Conservation (phyloP, 1,284 basidiomycete genomes). For the Sphaerobolus stellatus region DNA sequence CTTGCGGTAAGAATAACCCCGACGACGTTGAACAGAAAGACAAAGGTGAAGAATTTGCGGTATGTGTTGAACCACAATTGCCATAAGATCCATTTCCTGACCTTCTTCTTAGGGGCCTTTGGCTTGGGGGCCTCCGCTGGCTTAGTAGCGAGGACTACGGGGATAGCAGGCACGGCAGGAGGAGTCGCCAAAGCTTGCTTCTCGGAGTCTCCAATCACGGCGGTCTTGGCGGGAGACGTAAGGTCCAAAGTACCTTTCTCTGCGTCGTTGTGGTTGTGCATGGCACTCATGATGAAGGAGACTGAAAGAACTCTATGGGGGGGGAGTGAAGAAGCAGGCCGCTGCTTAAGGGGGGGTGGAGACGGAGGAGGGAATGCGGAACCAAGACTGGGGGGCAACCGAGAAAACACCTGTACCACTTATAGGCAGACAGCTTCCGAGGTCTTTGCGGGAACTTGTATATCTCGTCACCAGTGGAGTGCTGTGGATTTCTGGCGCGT, state of each 20-base stretch:
- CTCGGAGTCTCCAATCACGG: constrained; percentile 6
- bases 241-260: constrained; percentile 52
- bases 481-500: constrained; percentile 11
- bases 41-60: constrained; percentile 67
- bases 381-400: constrained; percentile 8
- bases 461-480: constrained; percentile 15
- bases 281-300: constrained; percentile 18
- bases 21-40: constrained; percentile 58
- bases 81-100: constrained; percentile 57
- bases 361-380: constrained; percentile 3
- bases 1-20: constrained; percentile 59
- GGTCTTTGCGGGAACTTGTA: constrained; percentile 12
- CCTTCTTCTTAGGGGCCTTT: constrained; percentile 41
- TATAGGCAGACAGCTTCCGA: constrained; percentile 13
- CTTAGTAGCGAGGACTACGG: constrained; percentile 27
- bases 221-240: constrained; percentile 11
- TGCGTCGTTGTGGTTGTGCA: constrained; percentile 47
- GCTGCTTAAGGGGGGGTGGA: constrained; percentile 5
- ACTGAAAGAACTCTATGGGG: constrained; percentile 1
- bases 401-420: constrained; percentile 12
- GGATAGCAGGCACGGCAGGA: constrained; percentile 30
- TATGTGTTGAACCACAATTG: constrained; percentile 71
- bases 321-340: not conserved
- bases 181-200: constrained; percentile 13
- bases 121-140: constrained; percentile 36